Percentiles rank a stretch among this genome's conserved stretches.
phyloP scores from a whole-genome alignment of 306 rosid genomes.

The Vachellia collinsii region DNA sequence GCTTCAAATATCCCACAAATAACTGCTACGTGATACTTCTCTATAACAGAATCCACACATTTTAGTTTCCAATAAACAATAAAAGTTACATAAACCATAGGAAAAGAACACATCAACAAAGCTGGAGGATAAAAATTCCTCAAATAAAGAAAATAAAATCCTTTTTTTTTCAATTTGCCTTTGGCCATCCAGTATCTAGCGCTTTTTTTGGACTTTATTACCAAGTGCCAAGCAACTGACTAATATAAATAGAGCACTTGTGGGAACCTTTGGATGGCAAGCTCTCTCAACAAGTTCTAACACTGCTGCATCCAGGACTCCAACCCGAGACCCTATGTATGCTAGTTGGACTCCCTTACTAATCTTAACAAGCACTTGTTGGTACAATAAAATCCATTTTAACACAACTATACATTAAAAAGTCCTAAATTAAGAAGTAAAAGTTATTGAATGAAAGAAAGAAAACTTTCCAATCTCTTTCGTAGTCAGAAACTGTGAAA shows the following conservation, averaged over 20 bases:
- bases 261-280: too few relatives aligned
- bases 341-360: too few relatives aligned
- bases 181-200: too few relatives aligned
- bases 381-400: background rate
- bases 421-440: background rate
- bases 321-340: too few relatives aligned
- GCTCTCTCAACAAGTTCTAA: too few relatives aligned
- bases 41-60: background rate
- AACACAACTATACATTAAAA: background rate
- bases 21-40: background rate
- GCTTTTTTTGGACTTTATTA: too few relatives aligned
- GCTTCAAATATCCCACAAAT: background rate
- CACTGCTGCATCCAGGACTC: too few relatives aligned
- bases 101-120: constrained; percentile 1
- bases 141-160: background rate
- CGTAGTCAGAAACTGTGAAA: background rate
- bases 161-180: too few relatives aligned
- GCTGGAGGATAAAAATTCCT: background rate
- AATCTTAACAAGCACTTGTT: too few relatives aligned
- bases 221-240: too few relatives aligned
- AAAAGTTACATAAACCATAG: background rate
- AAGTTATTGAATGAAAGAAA: background rate
- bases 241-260: too few relatives aligned
- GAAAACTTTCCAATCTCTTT: background rate
- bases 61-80: background rate